Evolutionary conservation across 805 yeast species (phyloP).

Genomic region (Yarrowia sp.): DNA sequence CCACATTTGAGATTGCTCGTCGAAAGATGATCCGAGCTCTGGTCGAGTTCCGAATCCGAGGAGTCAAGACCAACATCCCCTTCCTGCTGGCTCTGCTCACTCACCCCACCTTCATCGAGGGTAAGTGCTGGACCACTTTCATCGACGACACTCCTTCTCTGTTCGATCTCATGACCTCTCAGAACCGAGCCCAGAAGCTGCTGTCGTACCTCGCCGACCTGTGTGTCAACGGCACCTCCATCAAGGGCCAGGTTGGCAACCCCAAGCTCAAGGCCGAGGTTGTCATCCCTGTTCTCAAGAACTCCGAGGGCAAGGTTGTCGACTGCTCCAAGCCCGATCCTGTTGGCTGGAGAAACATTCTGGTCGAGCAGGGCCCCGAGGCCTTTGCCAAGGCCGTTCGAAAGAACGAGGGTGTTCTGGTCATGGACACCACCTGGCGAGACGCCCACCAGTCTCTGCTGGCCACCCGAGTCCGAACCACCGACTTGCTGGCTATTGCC

Average conservation of each 20-base stretch:
- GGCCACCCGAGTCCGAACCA: conserved; percentile 96
- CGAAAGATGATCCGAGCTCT: conserved; percentile 96
- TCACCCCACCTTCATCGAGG: conserved; percentile 78
- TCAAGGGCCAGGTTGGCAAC: conserved; percentile 90
- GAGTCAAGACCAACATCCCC: conserved; percentile 98
- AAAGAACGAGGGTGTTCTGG: conserved; percentile 74
- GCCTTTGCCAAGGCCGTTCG: conserved; percentile 88
- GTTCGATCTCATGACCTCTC: conserved; percentile 91
- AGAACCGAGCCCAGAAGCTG: conserved; percentile 94
- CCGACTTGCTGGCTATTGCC: conserved; percentile 88
- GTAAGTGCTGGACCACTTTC: conserved; percentile 96
- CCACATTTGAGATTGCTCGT: conserved; percentile 93
- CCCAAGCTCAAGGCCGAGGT: conserved; percentile 82
- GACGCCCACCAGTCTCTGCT: conserved; percentile 98
- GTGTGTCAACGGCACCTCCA: conserved; percentile 93
- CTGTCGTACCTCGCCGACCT: conserved; percentile 88
- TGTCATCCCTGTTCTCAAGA: conserved; percentile 67
- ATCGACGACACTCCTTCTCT: conserved; percentile 96
- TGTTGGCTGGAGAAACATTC: conserved; percentile 88
- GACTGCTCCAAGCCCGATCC: conserved; percentile 60
- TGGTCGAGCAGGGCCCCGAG: conserved; percentile 82
- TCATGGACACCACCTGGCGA: conserved; percentile 99
- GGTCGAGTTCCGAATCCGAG: conserved; percentile 97
- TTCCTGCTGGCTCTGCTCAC: conserved; percentile 89
- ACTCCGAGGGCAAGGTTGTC: conserved; percentile 57